Conservation (phyloP, 305 asterid genomes). For the Rubia occidens region DNA sequence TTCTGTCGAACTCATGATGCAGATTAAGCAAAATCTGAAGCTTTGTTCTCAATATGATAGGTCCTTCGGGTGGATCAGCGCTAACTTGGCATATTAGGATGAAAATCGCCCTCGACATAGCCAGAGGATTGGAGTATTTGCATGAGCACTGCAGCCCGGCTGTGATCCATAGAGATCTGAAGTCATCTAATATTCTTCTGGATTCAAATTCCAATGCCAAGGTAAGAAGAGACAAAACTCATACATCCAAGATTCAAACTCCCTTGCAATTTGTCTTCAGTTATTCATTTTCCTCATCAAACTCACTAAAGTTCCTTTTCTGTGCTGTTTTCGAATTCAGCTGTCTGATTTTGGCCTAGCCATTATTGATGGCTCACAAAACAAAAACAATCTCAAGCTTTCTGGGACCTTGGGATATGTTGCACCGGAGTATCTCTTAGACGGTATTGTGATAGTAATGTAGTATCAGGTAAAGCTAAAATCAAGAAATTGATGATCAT, state of each 20-base stretch:
- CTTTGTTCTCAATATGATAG: slow-evolving; percentile 26
- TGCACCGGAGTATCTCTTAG: slow-evolving; percentile 71
- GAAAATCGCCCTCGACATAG: slow-evolving; percentile 64
- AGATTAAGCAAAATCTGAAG: slow-evolving; percentile 13
- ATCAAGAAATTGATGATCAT: neutral
- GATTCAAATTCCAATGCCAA: slow-evolving; percentile 68
- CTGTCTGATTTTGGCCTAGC: slow-evolving; percentile 77
- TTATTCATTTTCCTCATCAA: slow-evolving; percentile 11
- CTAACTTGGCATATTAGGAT: slow-evolving; percentile 51
- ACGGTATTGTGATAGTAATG: slow-evolving; percentile 30
- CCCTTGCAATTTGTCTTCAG: slow-evolving; percentile 6
- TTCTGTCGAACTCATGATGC: neutral
- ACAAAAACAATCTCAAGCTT: slow-evolving; percentile 46
- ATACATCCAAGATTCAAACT: neutral
- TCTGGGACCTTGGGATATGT: slow-evolving; percentile 79
- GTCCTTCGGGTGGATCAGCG: slow-evolving; percentile 53
- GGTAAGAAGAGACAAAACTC: slow-evolving; percentile 23
- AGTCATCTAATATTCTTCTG: slow-evolving; percentile 75
- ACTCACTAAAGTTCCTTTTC: neutral
- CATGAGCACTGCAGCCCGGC: slow-evolving; percentile 64
- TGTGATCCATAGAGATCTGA: slow-evolving; percentile 75
- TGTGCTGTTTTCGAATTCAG: slow-evolving; percentile 28
- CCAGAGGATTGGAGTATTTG: slow-evolving; percentile 72
- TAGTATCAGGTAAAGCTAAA: neutral
- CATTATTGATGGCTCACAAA: slow-evolving; percentile 42